A percentile compares a stretch with the other conserved stretches of the same genome.
Conservation (phyloP, 768 basidiomycete genomes). For the Psilocybe cubensis region DNA sequence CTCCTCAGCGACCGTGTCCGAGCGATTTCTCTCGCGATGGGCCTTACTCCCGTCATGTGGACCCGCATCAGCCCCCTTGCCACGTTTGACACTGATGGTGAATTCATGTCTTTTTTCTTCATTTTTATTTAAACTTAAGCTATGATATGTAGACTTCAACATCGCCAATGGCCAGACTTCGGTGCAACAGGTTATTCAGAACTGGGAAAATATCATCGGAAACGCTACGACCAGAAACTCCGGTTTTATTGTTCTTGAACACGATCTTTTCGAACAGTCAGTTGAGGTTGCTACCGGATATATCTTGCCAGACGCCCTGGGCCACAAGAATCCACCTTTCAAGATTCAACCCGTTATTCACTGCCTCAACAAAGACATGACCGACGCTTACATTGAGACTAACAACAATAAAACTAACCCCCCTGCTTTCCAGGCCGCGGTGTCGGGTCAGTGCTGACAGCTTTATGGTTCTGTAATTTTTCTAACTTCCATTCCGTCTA, state of each 20-base stretch:
- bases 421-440: conserved; percentile 34
- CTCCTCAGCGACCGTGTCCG: conserved; percentile 77
- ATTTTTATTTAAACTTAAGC: background rate
- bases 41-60: conserved; percentile 85
- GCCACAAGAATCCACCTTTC: conserved; percentile 60
- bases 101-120: conserved; percentile 11
- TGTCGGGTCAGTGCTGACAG: conserved; percentile 15
- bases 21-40: conserved; percentile 82
- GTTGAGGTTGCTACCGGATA: conserved; percentile 89
- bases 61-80: conserved; percentile 61
- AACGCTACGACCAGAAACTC: conserved; percentile 58
- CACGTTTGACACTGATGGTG: conserved; percentile 76
- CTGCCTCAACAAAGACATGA: conserved; percentile 62
- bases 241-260: conserved; percentile 92
- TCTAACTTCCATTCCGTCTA: background rate
- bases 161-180: conserved; percentile 66
- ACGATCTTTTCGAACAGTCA: conserved; percentile 83
- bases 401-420: conserved; percentile 73
- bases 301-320: conserved; percentile 80
- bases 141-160: conserved; percentile 65
- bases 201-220: conserved; percentile 75
- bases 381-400: conserved; percentile 84
- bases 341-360: conserved; percentile 72
- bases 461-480: background rate
- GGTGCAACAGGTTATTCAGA: conserved; percentile 62